Percentiles rank a stretch among this genome's conserved stretches.
Conservation (phyloP, 352 stramenopile genomes). For the Phytophthora kernoviae region DNA sequence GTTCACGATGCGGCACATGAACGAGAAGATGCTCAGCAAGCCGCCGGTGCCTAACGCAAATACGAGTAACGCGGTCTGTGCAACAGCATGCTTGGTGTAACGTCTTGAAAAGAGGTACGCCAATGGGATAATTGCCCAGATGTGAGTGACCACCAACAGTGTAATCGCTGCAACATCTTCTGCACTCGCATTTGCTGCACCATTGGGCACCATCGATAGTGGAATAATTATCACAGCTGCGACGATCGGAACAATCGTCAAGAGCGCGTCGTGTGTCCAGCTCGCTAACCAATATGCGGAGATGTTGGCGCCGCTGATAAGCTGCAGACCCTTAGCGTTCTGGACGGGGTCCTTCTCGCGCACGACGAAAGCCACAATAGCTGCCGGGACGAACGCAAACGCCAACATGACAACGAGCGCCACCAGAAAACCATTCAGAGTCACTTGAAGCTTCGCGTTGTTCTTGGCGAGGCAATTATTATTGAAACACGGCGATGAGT, state of each 20-base stretch:
- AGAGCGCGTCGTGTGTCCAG: constrained; percentile 55
- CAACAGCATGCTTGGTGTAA: constrained; percentile 63
- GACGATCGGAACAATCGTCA: constrained; percentile 48
- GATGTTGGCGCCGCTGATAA: constrained; percentile 60
- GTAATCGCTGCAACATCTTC: constrained; percentile 27
- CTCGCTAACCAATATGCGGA: constrained; percentile 66
- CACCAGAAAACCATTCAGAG: constrained; percentile 71
- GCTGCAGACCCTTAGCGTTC: constrained; percentile 68
- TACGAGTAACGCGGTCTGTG: constrained; percentile 68
- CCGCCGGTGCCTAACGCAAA: constrained; percentile 61
- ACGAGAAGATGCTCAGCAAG: constrained; percentile 79
- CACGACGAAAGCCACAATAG: constrained; percentile 68
- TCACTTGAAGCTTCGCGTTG: constrained; percentile 64
- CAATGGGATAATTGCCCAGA: constrained; percentile 56
- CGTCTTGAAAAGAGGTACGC: constrained; percentile 64
- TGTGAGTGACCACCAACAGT: constrained; percentile 50
- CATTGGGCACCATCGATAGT: constrained; percentile 40
- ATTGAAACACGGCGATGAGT: constrained; percentile 43
- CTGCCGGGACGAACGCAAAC: constrained; percentile 72
- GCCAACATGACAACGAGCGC: constrained; percentile 67
- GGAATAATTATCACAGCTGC: constrained; percentile 44
- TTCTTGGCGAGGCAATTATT: constrained; percentile 49
- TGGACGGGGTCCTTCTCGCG: constrained; percentile 68
- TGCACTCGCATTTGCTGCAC: constrained; percentile 40
- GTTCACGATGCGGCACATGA: constrained; percentile 72